Evolutionary conservation across 148 eudicot genomes (phyloP), one percentile per base, ranked within the genome.

Genomic region (Spergularia marina): DNA sequence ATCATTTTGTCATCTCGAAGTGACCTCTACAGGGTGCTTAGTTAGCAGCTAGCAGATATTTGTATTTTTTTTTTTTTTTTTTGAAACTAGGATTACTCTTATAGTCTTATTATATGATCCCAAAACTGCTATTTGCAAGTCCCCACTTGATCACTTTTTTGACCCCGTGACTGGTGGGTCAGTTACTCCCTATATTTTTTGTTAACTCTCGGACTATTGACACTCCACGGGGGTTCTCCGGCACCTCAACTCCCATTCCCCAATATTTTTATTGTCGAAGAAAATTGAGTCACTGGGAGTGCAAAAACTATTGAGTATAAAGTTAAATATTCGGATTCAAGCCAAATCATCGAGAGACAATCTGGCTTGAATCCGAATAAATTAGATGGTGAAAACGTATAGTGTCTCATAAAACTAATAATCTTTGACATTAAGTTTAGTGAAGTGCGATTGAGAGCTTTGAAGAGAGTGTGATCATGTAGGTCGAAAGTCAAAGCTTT

Each of bases 101-200:
- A 49, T 40, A 16, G 18, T 41, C 18, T 74, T 74, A 49, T 56
- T 66, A 30, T 76, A 54, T 75, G 59, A 76, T 76, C 63, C 70
- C 63, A 66, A 44, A 67, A 75, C 71, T 56, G 41, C 79, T 47
- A 68, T 51, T 59, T 58, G 20, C 44, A n/a, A 30, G 23, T 2
- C 58, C 73, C 79, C 71, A 76, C 79, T 68, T 75, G 72, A 21
- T 79, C 65, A 17, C 75, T 56, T 70, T 30, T 80, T 80, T 80
- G 79, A 75, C 74, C 36, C 72, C 82, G 78, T 80, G 79, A 70
- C 66, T 74, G 49, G 75, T 75, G 76, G 75, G 60, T 16, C 74
- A 53, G 12, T 49, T 72, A 57, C 66, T 52, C 53, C 49, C 54
- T 40, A 30, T 30, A 30, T 3, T 30, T 0, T 2, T 30, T 30